Percentiles rank a stretch among this genome's conserved stretches.
These are phyloP conservation scores for Solanum virginianum DNA, from an alignment of 257 asterid species.

Conservation along the genomic window DNA sequence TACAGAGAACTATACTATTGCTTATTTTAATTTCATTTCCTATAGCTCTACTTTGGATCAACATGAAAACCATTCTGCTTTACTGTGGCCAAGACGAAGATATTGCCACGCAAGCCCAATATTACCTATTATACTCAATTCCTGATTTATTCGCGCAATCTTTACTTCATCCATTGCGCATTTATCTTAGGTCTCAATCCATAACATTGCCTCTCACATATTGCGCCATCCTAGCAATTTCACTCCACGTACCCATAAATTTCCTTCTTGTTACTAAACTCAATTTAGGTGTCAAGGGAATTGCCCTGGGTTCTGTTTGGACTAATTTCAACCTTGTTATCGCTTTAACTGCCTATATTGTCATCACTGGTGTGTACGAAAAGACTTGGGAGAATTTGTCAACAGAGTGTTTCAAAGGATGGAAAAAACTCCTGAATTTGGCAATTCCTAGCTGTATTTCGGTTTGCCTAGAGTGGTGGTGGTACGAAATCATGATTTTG, in stretches of 20 bases:
- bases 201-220: slow-evolving; percentile 18
- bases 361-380: slow-evolving; percentile 6
- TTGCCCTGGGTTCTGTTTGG: slow-evolving; percentile 13
- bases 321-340: slow-evolving; percentile 14
- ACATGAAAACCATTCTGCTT: slow-evolving; percentile 5
- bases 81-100: slow-evolving; percentile 18
- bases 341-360: slow-evolving; percentile 2
- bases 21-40: slow-evolving; percentile 10
- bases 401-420: slow-evolving; percentile 14
- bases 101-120: slow-evolving; percentile 18
- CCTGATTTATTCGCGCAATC: slow-evolving; percentile 22
- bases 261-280: slow-evolving; percentile 14
- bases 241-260: slow-evolving; percentile 14
- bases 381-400: slow-evolving; percentile 19
- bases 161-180: slow-evolving; percentile 15
- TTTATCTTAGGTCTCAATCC: slow-evolving; percentile 21
- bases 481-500: slow-evolving; percentile 25
- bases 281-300: slow-evolving; percentile 16
- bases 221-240: slow-evolving; percentile 7
- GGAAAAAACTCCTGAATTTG: slow-evolving; percentile 12
- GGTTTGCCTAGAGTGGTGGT: slow-evolving; percentile 26
- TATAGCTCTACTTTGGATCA: slow-evolving; percentile 7
- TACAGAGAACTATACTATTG: slow-evolving; percentile 4
- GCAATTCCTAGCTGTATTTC: slow-evolving; percentile 23
- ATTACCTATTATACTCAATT: slow-evolving; percentile 6